phyloP scores from a whole-genome alignment of 192 early-diverging fungal species.

The Coemansia sp. region DNA sequence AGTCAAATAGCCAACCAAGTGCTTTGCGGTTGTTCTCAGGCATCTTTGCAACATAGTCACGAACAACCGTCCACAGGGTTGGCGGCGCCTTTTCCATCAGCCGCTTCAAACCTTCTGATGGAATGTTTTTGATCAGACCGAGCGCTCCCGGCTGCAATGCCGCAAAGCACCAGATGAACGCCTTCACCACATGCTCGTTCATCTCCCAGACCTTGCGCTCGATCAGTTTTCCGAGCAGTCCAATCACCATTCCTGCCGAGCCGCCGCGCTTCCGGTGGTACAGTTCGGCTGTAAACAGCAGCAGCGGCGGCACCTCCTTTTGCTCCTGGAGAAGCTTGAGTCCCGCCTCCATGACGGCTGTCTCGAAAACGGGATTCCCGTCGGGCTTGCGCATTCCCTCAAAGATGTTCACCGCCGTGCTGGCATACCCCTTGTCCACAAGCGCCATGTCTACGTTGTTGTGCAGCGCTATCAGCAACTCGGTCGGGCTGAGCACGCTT shows the following conservation, averaged over 20 bases:
- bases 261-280: slow-evolving; percentile 20
- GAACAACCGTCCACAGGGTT: slow-evolving; percentile 7
- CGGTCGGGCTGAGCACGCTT: slow-evolving; percentile 47
- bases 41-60: slow-evolving; percentile 44
- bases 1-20: not conserved
- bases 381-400: slow-evolving; percentile 20
- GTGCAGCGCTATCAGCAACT: slow-evolving; percentile 46
- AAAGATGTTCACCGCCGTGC: slow-evolving; percentile 22
- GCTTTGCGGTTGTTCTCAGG: slow-evolving; percentile 17
- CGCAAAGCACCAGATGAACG: slow-evolving; percentile 23
- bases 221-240: slow-evolving; percentile 23
- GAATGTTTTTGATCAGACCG: slow-evolving; percentile 29
- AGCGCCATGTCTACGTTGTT: slow-evolving; percentile 1
- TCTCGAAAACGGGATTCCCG: slow-evolving; percentile 21
- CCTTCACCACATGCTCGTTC: slow-evolving; percentile 15
- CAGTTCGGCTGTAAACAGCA: slow-evolving; percentile 35
- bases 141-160: slow-evolving; percentile 37
- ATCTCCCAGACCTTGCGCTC: slow-evolving; percentile 47
- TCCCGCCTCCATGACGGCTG: slow-evolving; percentile 24
- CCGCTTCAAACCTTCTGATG: slow-evolving; percentile 22
- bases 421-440: slow-evolving; percentile 4
- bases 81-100: slow-evolving; percentile 19
- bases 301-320: slow-evolving; percentile 28
- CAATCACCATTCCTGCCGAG: slow-evolving; percentile 26
- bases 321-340: slow-evolving; percentile 35